Evolutionary conservation across 2,329 filamentous ascomycete genomes (phyloP).

Genomic region (Hypocreales sp.): DNA sequence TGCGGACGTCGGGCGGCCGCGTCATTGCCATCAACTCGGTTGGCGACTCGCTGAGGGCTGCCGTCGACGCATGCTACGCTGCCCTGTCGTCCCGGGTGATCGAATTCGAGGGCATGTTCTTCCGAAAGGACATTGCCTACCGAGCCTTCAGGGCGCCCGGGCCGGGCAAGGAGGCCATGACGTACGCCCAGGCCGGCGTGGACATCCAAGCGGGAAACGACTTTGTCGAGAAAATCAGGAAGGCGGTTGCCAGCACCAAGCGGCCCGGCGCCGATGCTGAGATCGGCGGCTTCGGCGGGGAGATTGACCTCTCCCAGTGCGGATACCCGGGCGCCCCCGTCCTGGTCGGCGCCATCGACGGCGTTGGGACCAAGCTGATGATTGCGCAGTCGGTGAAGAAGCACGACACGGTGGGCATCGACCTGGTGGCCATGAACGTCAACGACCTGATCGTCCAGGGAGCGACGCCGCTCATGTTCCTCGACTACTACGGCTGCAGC

Average conservation of each 20-base stretch:
- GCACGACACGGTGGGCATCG: slow-evolving; percentile 90
- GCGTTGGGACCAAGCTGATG: slow-evolving; percentile 92
- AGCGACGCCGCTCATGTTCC: slow-evolving; percentile 86
- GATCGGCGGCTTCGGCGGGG: slow-evolving; percentile 88
- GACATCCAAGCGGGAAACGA: slow-evolving; percentile 90
- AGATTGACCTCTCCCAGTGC: slow-evolving; percentile 43
- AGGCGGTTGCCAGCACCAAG: slow-evolving; percentile 69
- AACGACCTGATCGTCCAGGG: slow-evolving; percentile 96
- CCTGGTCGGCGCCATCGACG: slow-evolving; percentile 88
- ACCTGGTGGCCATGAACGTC: slow-evolving; percentile 97
- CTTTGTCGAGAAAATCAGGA: slow-evolving; percentile 84
- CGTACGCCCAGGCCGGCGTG: slow-evolving; percentile 86
- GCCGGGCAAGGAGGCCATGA: slow-evolving; percentile 42
- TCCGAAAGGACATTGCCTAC: slow-evolving; percentile 81
- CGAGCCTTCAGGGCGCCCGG: slow-evolving; percentile 49
- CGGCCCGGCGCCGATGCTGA: slow-evolving; percentile 80
- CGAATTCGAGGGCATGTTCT: slow-evolving; percentile 80
- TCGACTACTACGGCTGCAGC: slow-evolving; percentile 95
- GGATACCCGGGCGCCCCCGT: slow-evolving; percentile 63
- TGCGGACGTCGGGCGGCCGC: slow-evolving; percentile 71
- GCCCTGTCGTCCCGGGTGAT: slow-evolving; percentile 55
- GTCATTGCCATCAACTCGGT: slow-evolving; percentile 88
- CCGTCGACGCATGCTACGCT: slow-evolving; percentile 76
- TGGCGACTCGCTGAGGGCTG: slow-evolving; percentile 55
- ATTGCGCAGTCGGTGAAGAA: slow-evolving; percentile 81